A percentile compares a stretch with the other conserved stretches of the same genome.
Evolutionary conservation across 2,329 filamentous ascomycete genomes (phyloP).

Genomic region (Tolypocladium paradoxum): DNA sequence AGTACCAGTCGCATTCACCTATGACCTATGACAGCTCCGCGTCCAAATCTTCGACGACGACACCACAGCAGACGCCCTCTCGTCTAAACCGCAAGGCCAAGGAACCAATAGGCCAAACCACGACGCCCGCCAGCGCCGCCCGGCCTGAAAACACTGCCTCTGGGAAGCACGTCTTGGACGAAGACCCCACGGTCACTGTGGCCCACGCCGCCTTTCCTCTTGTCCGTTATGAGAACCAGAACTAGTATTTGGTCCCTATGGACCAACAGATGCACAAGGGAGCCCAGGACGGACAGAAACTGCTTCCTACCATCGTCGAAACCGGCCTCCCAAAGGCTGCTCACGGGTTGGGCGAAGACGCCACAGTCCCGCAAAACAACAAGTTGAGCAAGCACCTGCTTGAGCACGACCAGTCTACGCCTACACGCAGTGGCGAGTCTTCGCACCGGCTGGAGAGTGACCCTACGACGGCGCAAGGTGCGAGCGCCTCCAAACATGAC

Average conservation of each 20-base stretch:
- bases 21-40: slow-evolving; percentile 10
- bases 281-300: not conserved
- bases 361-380: not conserved
- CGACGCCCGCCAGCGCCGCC: not conserved
- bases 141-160: not conserved
- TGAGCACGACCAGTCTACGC: slow-evolving; percentile 2
- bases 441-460: slow-evolving; percentile 6
- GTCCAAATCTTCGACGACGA: slow-evolving; percentile 1
- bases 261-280: not conserved
- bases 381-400: slow-evolving; percentile 3
- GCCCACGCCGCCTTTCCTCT: slow-evolving; percentile 1
- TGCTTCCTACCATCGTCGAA: not conserved
- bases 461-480: not conserved
- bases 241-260: slow-evolving; percentile 8
- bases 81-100: not conserved
- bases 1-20: slow-evolving; percentile 10
- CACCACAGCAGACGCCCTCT: slow-evolving; percentile 1
- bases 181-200: not conserved
- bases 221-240: slow-evolving; percentile 5
- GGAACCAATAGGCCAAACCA: not conserved
- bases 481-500: not conserved
- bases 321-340: not conserved
- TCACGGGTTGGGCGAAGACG: slow-evolving; percentile 6
- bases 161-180: too few species aligned
- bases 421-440: not conserved